Conservation (phyloP, 2,329 filamentous ascomycete species). For the Talaromyces sp. region DNA sequence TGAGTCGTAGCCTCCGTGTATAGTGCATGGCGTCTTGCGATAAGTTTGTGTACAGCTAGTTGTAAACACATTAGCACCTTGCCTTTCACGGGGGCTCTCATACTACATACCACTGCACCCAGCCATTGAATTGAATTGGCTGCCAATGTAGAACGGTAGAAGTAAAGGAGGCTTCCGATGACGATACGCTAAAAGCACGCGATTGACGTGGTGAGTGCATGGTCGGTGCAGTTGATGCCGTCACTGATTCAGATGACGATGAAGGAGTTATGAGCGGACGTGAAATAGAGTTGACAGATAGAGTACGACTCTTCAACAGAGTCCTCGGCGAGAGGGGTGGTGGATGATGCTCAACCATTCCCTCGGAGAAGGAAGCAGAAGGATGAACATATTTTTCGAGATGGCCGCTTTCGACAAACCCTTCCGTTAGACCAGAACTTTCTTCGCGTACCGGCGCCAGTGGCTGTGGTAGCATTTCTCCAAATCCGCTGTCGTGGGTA, state of each 20-base stretch:
- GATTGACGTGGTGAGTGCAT: background rate
- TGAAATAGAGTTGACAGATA: background rate
- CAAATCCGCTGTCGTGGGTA: slow-evolving; percentile 14
- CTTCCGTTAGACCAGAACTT: background rate
- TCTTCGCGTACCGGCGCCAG: slow-evolving; percentile 10
- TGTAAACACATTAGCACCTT: background rate
- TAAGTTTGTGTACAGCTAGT: background rate
- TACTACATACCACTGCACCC: slow-evolving; percentile 9
- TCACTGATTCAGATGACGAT: slow-evolving; percentile 6
- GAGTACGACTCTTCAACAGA: slow-evolving; percentile 6
- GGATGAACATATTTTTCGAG: background rate
- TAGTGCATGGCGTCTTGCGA: background rate
- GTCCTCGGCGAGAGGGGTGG: background rate
- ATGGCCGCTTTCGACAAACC: background rate
- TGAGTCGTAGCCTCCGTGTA: slow-evolving; percentile 5
- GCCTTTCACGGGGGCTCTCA: background rate
- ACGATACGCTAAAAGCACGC: slow-evolving; percentile 2
- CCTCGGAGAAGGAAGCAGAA: background rate
- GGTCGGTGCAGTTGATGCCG: background rate
- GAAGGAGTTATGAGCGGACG: background rate
- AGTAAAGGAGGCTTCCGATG: slow-evolving; percentile 4
- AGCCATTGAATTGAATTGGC: slow-evolving; percentile 1
- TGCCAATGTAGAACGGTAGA: background rate
- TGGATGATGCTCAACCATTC: background rate
- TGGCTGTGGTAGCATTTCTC: slow-evolving; percentile 4